Evolutionary conservation across 495 filamentous ascomycete species (phyloP).

Genomic region (Arthonia radiata): DNA sequence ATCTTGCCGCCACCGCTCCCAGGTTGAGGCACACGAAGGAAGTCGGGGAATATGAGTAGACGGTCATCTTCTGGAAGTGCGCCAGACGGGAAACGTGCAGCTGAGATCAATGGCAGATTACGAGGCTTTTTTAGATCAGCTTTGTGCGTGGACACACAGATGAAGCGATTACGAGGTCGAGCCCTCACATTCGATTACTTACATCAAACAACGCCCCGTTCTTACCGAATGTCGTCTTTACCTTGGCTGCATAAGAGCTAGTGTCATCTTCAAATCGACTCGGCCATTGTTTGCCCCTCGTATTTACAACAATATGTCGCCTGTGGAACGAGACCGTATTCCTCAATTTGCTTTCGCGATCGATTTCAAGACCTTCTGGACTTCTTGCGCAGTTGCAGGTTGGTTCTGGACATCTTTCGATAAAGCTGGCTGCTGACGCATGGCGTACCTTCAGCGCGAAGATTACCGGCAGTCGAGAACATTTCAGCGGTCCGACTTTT

Average conservation of each 20-base stretch:
- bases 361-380: conserved; percentile 50
- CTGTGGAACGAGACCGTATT: conserved; percentile 57
- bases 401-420: conserved; percentile 40
- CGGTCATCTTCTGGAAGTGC: no score
- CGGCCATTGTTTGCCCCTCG: conserved; percentile 58
- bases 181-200: conserved; percentile 12
- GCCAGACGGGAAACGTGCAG: no score
- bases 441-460: no score
- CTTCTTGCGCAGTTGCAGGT: conserved; percentile 44
- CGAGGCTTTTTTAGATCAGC: no score
- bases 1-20: background rate
- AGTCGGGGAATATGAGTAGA: no score
- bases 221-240: conserved; percentile 41
- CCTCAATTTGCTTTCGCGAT: conserved; percentile 38
- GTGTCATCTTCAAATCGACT: conserved; percentile 40
- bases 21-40: no score
- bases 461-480: no score
- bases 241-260: conserved; percentile 21
- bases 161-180: background rate
- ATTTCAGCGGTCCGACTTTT: no score
- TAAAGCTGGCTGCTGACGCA: no score
- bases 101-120: no score
- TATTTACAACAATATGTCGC: conserved; percentile 62
- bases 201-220: conserved; percentile 49
- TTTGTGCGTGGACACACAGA: background rate